phyloP scores from a whole-genome alignment of 192 early-diverging fungal genomes.

The Backusella tuberculispora region DNA sequence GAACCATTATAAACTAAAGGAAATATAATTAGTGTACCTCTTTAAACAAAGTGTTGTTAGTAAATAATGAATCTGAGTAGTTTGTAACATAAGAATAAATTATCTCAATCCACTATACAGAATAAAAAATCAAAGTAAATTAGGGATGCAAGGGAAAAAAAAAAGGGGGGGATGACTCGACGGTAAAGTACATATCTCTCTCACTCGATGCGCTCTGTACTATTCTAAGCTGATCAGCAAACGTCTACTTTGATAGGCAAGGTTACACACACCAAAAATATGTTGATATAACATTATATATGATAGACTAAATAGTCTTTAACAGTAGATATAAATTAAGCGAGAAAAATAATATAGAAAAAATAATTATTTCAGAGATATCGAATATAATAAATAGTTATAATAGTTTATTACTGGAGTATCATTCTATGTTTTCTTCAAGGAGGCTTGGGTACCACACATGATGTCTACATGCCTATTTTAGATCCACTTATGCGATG shows the following conservation, averaged over 20 bases:
- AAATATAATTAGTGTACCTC: background rate
- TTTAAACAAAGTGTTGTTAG: background rate
- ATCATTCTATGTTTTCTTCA: constrained; percentile 1
- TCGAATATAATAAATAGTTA: background rate
- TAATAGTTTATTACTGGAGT: constrained; percentile 5
- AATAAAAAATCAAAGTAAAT: background rate
- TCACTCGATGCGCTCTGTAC: background rate
- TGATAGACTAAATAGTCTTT: background rate
- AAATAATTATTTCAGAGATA: background rate
- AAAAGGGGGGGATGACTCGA: background rate
- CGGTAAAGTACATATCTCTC: background rate
- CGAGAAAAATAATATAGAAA: background rate
- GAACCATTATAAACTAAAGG: background rate
- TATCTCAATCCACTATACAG: background rate
- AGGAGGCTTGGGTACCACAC: background rate
- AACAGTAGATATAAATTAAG: background rate
- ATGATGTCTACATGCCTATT: constrained; percentile 3
- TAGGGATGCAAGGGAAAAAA: background rate
- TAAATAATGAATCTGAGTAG: background rate
- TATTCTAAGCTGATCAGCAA: constrained; percentile 6
- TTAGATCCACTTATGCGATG: background rate
- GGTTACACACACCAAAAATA: background rate
- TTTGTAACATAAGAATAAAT: constrained; percentile 4
- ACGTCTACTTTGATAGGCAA: background rate
- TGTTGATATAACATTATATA: background rate